A percentile compares a stretch with the other conserved stretches of the same genome.
These are phyloP conservation scores for Trichophyton mentagrophytes DNA, from an alignment of 2,329 filamentous ascomycete species.

Conservation along the genomic window DNA sequence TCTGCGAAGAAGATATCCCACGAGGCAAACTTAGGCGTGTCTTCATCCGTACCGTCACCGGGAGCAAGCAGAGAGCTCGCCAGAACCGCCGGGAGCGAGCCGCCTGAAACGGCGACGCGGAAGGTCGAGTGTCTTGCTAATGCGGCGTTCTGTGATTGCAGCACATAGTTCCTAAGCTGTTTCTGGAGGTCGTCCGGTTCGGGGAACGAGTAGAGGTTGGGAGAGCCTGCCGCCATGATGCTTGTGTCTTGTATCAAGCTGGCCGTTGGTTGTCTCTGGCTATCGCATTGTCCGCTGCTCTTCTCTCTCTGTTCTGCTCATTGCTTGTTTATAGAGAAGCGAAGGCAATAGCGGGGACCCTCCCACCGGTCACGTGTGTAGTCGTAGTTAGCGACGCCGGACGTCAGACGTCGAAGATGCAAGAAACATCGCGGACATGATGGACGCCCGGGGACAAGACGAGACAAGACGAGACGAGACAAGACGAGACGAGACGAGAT, in stretches of 20 bases:
- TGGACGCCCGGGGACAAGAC: too few relatives aligned
- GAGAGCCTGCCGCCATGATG: conserved; percentile 21
- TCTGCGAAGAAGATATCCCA: conserved; percentile 99
- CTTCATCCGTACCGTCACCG: conserved; percentile 40
- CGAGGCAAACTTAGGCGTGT: conserved; percentile 62
- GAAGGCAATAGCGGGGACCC: background rate
- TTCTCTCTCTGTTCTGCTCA: background rate
- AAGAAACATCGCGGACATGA: too few relatives aligned
- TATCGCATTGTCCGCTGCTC: background rate
- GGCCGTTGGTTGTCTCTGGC: background rate
- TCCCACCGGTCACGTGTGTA: background rate
- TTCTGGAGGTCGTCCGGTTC: conserved; percentile 56
- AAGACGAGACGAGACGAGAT: too few relatives aligned
- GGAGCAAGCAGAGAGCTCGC: conserved; percentile 64
- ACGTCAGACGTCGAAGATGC: too few relatives aligned
- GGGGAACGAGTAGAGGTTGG: conserved; percentile 68
- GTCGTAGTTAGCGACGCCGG: too few relatives aligned
- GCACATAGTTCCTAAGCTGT: conserved; percentile 67
- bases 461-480: too few relatives aligned
- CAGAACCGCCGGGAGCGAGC: conserved; percentile 78
- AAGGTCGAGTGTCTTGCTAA: conserved; percentile 70
- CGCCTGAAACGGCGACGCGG: conserved; percentile 86
- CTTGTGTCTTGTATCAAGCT: background rate
- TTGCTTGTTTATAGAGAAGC: background rate
- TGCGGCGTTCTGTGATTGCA: conserved; percentile 68